Base-by-base conservation (phyloP, 202 grass and related monocot species). In the Schoenoplectus triqueter region DNA sequence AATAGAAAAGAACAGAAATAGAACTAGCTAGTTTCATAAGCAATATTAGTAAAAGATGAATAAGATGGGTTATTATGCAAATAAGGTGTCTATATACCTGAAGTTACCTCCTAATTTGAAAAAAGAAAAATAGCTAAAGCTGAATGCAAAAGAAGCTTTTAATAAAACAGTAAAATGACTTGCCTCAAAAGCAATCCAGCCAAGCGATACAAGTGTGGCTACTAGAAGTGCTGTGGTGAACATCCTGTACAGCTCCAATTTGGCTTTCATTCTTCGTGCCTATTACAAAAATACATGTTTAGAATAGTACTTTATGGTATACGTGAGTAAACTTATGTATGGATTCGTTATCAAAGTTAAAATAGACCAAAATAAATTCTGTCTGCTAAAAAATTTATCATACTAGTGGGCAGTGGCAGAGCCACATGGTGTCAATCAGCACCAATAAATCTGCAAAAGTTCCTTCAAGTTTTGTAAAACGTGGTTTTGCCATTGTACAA, bases 181-280 rank as follows among this genome's bases (percentile, higher is more conserved):
- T 85, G 92, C 95, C 92, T 98, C 95, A 83, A 89, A 93, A 65
- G 88, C 83, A 73, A 87, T 90, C 92, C 95, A 98, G 2, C 80
- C 92, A 10, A 98, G 86, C 0, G 95, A 98, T 69, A 93, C 56
- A 5, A 91, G 68, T 78, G 91, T 84, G 1, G 73, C 73, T 49
- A 92, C 88, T 85, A 84, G 80, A 81, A 98, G 56, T 1, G 89
- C 88, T 40, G 88, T 93, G 41, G 87, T 78, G 45, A 98, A 88
- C 71, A 89, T 90, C 80, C 87, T 84, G 64, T 95, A 98, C 79
- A 90, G 90, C 22, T 95, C 92, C 42, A 98, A 65, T 88, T 92
- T 98, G 44, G 85, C 73, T 2, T 87, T 82, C 91, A 95, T 93
- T 81, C 88, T 18, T 50, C 81, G 92, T 42, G 86, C 80, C 94